Evolutionary conservation across 1,284 basidiomycete species (phyloP), one percentile per base, ranked within the genome.

Genomic region (Heliocybe sulcata): DNA sequence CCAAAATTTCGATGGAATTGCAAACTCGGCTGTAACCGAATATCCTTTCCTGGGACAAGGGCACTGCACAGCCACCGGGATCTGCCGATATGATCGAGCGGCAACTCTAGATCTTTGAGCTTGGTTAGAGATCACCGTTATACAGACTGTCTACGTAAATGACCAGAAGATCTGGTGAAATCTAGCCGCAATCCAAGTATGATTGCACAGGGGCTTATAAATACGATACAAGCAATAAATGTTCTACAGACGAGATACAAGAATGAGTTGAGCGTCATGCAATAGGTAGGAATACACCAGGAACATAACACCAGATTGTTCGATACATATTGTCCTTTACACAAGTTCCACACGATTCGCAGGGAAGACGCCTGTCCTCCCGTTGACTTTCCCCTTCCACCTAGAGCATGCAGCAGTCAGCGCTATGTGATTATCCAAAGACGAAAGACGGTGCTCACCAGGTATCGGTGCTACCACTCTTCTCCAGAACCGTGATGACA

Each of bases 381-480:
- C 67, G 3, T 71, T 67, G 1, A 75, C 54, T 53, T 69, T 69
- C 2, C 77, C 90, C 16, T 75, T 86, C 88, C 88, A 92, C 87
- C 87, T 88, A 56, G n/a, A 53, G 52, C 35, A 54, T 54, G 53
- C 12, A 4, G 27, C 3, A 25, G 16, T n/a, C 8, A 45, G n/a
- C 25, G 35, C 45, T 25, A 10, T 12, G 19, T 10, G 10, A 12
- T 8, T 12, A n/a, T 16, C 20, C 51, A 19, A 52, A 3, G 35
- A 45, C 22, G 27, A 35, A 19, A 9, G n/a, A 20, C 52, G 3
- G 65, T 75, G 56, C 62, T 42, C 38, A 87, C 92, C 92, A 94
- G 59, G 92, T 87, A 64, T 92, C 85, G 19, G 76, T 83, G 45
- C 80, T 90, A 38, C 85, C 79, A 57, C 84, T 92, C 71, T 82